These are phyloP conservation scores for Truncatella angustata DNA, from an alignment of 2,329 filamentous ascomycete species.

Conservation along the genomic window DNA sequence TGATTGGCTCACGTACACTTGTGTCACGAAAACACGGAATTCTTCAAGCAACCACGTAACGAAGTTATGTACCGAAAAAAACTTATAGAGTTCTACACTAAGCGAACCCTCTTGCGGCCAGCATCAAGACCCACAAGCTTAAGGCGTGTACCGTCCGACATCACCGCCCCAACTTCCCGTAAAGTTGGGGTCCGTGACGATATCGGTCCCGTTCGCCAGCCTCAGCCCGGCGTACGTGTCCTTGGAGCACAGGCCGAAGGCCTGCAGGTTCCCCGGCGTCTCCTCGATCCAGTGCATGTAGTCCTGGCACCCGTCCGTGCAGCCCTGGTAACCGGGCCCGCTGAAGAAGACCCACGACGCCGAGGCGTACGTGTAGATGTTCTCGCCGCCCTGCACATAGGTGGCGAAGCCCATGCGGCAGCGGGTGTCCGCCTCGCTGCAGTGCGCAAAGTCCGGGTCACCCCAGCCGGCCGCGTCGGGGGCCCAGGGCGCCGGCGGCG, in stretches of 20 bases:
- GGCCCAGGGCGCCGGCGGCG: constrained; percentile 36
- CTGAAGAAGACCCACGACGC: constrained; percentile 43
- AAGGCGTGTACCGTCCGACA: constrained; percentile 36
- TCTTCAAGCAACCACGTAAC: no score
- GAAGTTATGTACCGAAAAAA: no score
- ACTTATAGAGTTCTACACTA: no score
- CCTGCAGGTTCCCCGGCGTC: constrained; percentile 36
- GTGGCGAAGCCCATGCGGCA: constrained; percentile 44
- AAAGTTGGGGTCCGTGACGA: constrained; percentile 30
- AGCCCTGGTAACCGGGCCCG: constrained; percentile 34
- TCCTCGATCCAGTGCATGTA: constrained; percentile 38
- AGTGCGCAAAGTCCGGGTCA: constrained; percentile 42
- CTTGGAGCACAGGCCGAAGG: constrained; percentile 41
- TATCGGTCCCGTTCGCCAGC: constrained; percentile 33
- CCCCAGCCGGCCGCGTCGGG: constrained; percentile 34
- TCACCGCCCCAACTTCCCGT: constrained; percentile 37
- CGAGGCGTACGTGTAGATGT: constrained; percentile 40
- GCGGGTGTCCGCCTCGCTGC: constrained; percentile 30
- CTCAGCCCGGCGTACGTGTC: constrained; percentile 32
- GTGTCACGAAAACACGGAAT: no score
- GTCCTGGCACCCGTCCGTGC: constrained; percentile 33
- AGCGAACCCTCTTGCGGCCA: no score
- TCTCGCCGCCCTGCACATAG: constrained; percentile 38
- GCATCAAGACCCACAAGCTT: no score
- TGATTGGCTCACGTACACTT: no score